Base-by-base conservation (phyloP, 352 stramenopile species). In the Globisporangium uncinulatum region DNA sequence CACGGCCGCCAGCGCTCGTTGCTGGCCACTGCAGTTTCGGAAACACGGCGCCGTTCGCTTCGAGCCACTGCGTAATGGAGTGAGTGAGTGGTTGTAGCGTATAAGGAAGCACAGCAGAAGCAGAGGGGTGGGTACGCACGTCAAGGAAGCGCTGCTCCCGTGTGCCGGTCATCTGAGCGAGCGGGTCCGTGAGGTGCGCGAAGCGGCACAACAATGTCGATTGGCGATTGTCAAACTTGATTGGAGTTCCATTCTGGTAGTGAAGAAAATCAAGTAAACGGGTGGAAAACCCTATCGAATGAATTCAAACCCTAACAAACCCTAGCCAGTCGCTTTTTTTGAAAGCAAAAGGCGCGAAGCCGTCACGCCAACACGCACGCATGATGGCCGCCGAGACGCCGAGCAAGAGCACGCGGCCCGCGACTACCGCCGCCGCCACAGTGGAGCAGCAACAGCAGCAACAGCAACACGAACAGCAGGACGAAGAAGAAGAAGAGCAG, bases 21-120 rank as follows among this genome's bases (percentile, higher is more conserved):
- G 44, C 54, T n/a, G 87, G 84, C 80, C 83, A 96, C 54, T 74
- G 50, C 9, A 96, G 62, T 70, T 94, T 95, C 9, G 77, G 69
- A 59, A 95, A 92, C 20, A 53, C 58, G 7, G 80, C 83, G 51
- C 83, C 86, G 60, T 94, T 76, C 31, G 78, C 78, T 1, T 9
- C 24, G 24, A 96, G 71, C 86, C 86, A 96, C 65, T 82, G 41
- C 11, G 6, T 1, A 9, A 14, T n/a, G 19, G 8, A 20, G 29
- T 49, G 11, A 24, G 34, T 17, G 10, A 11, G 6, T 34, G 32
- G 13, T 10, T 11, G n/a, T n/a, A n/a, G n/a, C 8, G 3, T 32
- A 11, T 5, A 10, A 51, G 24, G 4, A 32, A 31, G 42, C 41
- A 45, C 41, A 15, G 19, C 19, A 9, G 15, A 46, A 7, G 15